phyloP scores from a whole-genome alignment of 2,329 filamentous ascomycete species.

The Aotearoamyces nothofagi region DNA sequence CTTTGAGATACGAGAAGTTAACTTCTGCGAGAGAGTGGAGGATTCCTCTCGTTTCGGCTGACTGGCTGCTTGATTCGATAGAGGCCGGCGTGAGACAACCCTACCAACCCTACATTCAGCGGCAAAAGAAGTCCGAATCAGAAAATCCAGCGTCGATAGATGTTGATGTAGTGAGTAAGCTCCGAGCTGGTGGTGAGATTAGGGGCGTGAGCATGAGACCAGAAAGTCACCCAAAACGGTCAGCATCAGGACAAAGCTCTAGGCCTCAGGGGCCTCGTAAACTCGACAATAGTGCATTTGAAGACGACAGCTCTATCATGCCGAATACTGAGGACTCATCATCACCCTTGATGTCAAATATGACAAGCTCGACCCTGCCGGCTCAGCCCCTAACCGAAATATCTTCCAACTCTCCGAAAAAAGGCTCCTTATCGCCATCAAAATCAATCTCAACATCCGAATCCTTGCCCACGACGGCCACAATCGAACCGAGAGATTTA shows the following conservation, averaged over 20 bases:
- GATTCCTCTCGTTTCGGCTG: constrained; percentile 65
- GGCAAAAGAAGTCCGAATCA: constrained; percentile 5
- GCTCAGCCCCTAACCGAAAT: constrained; percentile 7
- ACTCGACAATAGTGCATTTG: constrained; percentile 3
- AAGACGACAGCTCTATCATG: constrained; percentile 8
- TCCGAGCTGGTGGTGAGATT: too few species aligned
- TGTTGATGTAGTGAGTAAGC: not conserved
- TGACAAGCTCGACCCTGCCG: constrained; percentile 1
- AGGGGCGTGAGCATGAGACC: too few species aligned
- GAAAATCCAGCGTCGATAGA: not conserved
- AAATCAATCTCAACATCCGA: too few species aligned
- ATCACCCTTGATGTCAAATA: too few species aligned
- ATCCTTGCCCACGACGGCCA: not conserved
- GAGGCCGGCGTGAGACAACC: constrained; percentile 34
- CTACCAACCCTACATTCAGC: constrained; percentile 28
- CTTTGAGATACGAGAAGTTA: constrained; percentile 57
- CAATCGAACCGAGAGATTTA: not conserved
- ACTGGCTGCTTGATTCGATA: constrained; percentile 81
- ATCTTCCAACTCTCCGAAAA: constrained; percentile 9
- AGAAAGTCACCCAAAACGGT: constrained; percentile 10
- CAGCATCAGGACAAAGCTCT: too few species aligned
- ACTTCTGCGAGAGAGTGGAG: constrained; percentile 59
- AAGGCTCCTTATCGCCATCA: not conserved
- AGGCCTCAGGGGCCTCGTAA: too few species aligned
- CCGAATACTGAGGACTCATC: too few species aligned